Percentiles rank a stretch among this genome's conserved stretches.
These are phyloP conservation scores for Hibiscus tridactylites DNA, from an alignment of 345 rosid genomes.

Conservation along the genomic window DNA sequence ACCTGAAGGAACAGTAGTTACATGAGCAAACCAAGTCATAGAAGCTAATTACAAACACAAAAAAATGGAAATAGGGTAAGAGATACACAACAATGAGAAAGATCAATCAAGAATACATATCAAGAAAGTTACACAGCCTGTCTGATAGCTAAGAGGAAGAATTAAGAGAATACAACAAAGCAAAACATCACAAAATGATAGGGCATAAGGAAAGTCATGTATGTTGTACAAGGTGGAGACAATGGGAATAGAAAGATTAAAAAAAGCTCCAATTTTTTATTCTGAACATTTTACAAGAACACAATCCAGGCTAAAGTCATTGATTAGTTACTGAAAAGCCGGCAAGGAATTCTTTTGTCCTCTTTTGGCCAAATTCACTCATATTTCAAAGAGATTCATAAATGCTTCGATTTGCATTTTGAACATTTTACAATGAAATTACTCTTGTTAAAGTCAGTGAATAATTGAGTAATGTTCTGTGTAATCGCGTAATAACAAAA, in stretches of 20 bases:
- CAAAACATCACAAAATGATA: background rate
- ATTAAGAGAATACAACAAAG: background rate
- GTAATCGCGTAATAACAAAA: too few relatives aligned
- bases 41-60: too few relatives aligned
- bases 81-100: background rate
- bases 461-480: too few relatives aligned
- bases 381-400: background rate
- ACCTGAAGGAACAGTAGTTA: constrained; percentile 43
- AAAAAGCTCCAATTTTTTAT: background rate
- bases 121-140: background rate
- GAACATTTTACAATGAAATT: background rate
- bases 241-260: background rate
- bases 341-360: background rate
- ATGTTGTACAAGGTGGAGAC: background rate
- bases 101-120: background rate
- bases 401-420: background rate
- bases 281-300: background rate
- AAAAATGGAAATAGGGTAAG: background rate
- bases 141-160: background rate
- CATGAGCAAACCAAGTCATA: constrained; percentile 8
- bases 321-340: background rate
- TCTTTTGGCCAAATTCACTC: background rate
- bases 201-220: background rate
- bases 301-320: background rate
- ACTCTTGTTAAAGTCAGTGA: too few relatives aligned